Evolutionary conservation across 2,329 filamentous ascomycete genomes (phyloP).

Genomic region (Thermomyces lanuginosus): DNA sequence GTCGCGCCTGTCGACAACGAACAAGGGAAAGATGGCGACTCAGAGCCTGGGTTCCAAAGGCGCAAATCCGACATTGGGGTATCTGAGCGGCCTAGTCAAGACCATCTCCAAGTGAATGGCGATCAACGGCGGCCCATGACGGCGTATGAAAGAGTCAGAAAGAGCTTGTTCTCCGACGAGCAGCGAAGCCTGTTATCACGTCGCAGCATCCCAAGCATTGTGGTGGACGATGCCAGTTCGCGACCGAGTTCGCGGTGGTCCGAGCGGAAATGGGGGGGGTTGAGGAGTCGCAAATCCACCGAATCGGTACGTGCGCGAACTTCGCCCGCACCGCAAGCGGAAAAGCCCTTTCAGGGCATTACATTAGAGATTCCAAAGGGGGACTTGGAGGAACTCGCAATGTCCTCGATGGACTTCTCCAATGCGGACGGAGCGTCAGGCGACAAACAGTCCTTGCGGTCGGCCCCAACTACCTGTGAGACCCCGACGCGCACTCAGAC

Average conservation of each 20-base stretch:
- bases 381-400: constrained; percentile 36
- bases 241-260: constrained; percentile 28
- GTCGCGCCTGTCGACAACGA: no score
- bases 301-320: constrained; percentile 17
- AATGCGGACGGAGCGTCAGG: constrained; percentile 44
- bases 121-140: no score
- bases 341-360: constrained; percentile 32
- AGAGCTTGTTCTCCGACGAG: constrained; percentile 9
- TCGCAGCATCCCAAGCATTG: constrained; percentile 25
- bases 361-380: constrained; percentile 40
- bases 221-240: constrained; percentile 19
- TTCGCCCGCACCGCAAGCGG: constrained; percentile 19
- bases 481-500: not conserved
- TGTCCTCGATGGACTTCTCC: constrained; percentile 40
- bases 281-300: constrained; percentile 18
- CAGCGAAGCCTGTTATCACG: constrained; percentile 15
- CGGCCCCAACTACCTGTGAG: constrained; percentile 10
- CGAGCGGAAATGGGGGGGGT: constrained; percentile 27
- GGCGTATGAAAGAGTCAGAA: no score
- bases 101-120: no score
- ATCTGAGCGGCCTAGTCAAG: no score
- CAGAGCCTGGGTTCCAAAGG: no score
- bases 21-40: no score
- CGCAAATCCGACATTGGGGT: no score
- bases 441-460: constrained; percentile 24